Conservation (phyloP, 257 asterid genomes). For the Plantago ovata region DNA sequence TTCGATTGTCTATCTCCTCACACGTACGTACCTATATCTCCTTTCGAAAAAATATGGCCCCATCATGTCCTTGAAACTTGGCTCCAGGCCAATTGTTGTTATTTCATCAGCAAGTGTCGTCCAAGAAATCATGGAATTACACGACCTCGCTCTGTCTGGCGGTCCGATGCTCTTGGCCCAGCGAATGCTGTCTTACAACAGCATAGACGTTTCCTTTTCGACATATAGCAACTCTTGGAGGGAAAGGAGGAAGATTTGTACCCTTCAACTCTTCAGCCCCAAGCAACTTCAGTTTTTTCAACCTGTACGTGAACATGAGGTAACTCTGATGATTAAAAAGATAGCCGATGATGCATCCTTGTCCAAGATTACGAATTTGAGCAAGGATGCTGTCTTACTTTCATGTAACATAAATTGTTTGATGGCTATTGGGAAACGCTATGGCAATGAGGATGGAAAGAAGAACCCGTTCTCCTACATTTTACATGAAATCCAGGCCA, state of each 20-base stretch:
- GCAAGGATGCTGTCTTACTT: not conserved
- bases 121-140: not conserved
- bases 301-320: slow-evolving; percentile 10
- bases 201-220: not conserved
- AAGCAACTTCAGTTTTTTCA: not conserved
- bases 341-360: not conserved
- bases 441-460: not conserved
- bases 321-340: slow-evolving; percentile 2
- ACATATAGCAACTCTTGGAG: not conserved
- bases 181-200: not conserved
- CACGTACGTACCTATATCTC: not conserved
- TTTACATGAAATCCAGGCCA: slow-evolving; percentile 10
- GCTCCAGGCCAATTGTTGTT: not conserved
- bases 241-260: not conserved
- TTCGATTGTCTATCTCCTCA: not conserved
- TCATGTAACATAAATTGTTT: not conserved
- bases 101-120: not conserved
- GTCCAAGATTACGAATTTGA: not conserved
- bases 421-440: slow-evolving; percentile 16
- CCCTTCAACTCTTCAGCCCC: not conserved
- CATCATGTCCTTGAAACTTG: no score
- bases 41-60: no score
- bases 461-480: slow-evolving; percentile 2
- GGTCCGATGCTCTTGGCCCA: not conserved
- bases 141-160: not conserved